Evolutionary conservation across 345 rosid species (phyloP).

Genomic region (Bruguiera gymnorhiza): DNA sequence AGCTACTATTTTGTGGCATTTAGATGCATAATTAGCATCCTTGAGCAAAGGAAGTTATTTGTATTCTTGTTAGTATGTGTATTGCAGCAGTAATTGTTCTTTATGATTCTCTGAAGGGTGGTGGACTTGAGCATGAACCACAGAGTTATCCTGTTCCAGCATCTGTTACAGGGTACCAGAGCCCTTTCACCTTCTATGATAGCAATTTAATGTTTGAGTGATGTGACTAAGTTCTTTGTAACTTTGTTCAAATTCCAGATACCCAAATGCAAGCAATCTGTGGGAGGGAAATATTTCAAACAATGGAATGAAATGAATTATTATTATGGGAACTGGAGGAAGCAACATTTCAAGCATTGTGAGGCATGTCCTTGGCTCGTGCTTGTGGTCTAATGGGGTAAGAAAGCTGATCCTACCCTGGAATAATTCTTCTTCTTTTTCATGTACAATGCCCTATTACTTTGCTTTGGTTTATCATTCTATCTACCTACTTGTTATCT

Average conservation of each 20-base stretch:
- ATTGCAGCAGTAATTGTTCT: constrained; percentile 2
- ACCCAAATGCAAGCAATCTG: constrained; percentile 25
- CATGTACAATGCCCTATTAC: too few relatives aligned
- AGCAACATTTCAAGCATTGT: constrained; percentile 17
- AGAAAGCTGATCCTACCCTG: too few relatives aligned
- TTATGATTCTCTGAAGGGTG: constrained; percentile 40
- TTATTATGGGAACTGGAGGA: constrained; percentile 24
- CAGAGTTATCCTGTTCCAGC: constrained; percentile 41
- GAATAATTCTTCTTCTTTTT: too few relatives aligned
- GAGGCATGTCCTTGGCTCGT: constrained; percentile 35
- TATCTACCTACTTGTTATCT: too few relatives aligned
- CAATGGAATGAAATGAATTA: constrained; percentile 22
- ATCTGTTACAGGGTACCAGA: constrained; percentile 32
- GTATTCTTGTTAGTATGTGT: background rate
- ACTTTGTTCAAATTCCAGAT: constrained; percentile 24
- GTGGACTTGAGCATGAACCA: constrained; percentile 38
- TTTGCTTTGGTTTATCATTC: too few relatives aligned
- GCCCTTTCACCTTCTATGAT: background rate
- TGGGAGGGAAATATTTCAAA: constrained; percentile 35
- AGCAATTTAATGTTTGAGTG: background rate
- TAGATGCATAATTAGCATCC: background rate
- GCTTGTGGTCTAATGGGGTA: too few relatives aligned
- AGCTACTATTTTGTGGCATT: background rate
- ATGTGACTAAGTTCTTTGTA: constrained; percentile 2
- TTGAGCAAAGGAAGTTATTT: background rate